Evolutionary conservation across 768 basidiomycete species (phyloP), one percentile per base, ranked within the genome.

Genomic region (Lactarius indigo): DNA sequence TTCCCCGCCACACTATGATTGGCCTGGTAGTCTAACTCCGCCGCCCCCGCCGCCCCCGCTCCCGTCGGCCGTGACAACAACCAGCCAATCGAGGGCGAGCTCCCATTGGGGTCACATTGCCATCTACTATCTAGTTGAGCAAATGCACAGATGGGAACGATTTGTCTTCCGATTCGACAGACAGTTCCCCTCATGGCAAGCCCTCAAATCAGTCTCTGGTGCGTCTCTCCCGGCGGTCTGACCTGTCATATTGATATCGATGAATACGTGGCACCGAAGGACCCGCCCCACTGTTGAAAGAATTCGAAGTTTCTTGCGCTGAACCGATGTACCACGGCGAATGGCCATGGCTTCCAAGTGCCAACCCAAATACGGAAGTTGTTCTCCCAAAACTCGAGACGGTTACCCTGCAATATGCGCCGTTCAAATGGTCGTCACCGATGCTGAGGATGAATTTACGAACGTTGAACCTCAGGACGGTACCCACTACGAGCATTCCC

Each of bases 61-160:
- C 63, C 74, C 68, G n/a, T 70, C 63, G 61, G 60, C 66, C 69
- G 73, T 65, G 71, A 76, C 59, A 57, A 72, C 63, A 64, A 71
- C 61, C 65, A 76, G 59, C 58, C 74, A 66, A 65, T 76, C 71
- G 75, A 79, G 56, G 75, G 82, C 68, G 20, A 87, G 84, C 68
- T 81, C 84, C 68, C 87, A 90, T 63, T 93, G 91, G 91, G 91
- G 90, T 0, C 86, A 91, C 69, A 88, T 93, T 37, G 88, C 87
- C 0, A 85, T 92, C 55, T 91, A 83, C 74, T 93, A 92, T 73
- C 76, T 93, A 26, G 86, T 88, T 2, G 85, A 90, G 70, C 88
- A 91, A 74, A 92, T 92, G 86, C 85, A 86, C 69, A 83, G 91
- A 33, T 93, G 91, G 91, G 82, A 89, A 73, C 81, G 90, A 28